phyloP scores from a whole-genome alignment of 2,329 filamentous ascomycete species.

The Drechmeria coniospora region DNA sequence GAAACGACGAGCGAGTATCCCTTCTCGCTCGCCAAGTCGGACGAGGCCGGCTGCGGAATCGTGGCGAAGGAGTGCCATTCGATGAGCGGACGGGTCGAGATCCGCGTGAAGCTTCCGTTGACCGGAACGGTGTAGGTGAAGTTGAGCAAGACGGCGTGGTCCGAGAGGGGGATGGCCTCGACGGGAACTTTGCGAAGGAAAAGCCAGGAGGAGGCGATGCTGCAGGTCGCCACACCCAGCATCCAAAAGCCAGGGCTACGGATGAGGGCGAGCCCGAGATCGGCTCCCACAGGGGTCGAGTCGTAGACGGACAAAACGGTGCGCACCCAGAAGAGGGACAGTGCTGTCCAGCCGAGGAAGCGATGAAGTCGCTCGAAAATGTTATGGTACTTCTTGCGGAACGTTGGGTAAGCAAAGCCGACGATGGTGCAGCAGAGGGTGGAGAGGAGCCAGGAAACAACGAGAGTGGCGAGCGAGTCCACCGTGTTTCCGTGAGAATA shows the following conservation, averaged over 20 bases:
- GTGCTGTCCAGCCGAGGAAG: conserved; percentile 54
- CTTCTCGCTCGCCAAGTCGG: conserved; percentile 9
- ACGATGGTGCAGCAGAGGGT: conserved; percentile 44
- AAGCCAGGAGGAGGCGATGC: conserved; percentile 59
- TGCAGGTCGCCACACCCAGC: conserved; percentile 44
- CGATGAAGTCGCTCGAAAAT: conserved; percentile 57
- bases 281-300: conserved; percentile 16
- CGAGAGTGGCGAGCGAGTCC: conserved; percentile 24
- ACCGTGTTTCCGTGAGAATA: conserved; percentile 13
- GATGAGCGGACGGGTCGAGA: conserved; percentile 45
- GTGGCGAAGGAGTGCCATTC: conserved; percentile 69
- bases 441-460: conserved; percentile 42
- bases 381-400: conserved; percentile 50
- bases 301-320: conserved; percentile 38
- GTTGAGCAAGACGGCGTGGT: conserved; percentile 56
- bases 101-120: conserved; percentile 29
- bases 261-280: conserved; percentile 21
- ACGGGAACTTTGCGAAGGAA: conserved; percentile 54
- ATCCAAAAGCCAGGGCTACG: conserved; percentile 46
- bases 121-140: conserved; percentile 48
- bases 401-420: conserved; percentile 43
- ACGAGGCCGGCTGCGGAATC: conserved; percentile 39
- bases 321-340: conserved; percentile 50
- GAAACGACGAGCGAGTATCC: conserved; percentile 57
- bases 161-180: conserved; percentile 49